Base-by-base conservation (phyloP, 2,329 filamentous ascomycete genomes). In the Hypocrella siamensis region DNA sequence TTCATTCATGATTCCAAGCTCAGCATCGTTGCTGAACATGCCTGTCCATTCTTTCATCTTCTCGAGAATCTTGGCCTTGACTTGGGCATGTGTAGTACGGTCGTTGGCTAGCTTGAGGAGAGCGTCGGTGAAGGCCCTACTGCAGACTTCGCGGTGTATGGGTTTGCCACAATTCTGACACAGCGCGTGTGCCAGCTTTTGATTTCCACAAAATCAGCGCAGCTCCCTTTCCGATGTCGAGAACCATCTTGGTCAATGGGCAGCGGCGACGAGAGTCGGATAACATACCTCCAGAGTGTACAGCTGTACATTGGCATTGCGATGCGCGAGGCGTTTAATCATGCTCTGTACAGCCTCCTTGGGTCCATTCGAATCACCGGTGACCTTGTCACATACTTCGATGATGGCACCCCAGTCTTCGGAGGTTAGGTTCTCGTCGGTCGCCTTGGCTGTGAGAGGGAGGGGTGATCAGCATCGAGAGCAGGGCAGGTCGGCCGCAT, bases 1-100 rank as follows among this genome's bases (percentile, higher is more conserved):
- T 49, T 93, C 83, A 53, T 86, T 80, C 90, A 98, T 98, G 51
- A 98, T 93, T 14, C 90, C 90, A 38, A 98, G 70, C 51, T 94
- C 88, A 9, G 85, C 72, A 50, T 94, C 84, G 38, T 70, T 76
- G 46, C 73, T 71, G 53, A 96, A 96, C 82, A 94, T 93, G 47
- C 90, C 82, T 35, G 80, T 76, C 90, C 90, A 98, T 41, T 88
- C 83, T 53, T 81, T 78, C 84, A 96, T 96, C 43, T 86, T 76
- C 63, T 96, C 88, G 36, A 96, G 59, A 42, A 98, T 93, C 69
- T 94, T 96, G 41, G 83, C 75, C 60, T 96, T 96, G 51, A 98
- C 90, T 55, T 93, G 84, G 51, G 80, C 79, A 55, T 96, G 90
- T 32, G 88, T 94, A 54, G 93, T 98, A 58, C 86, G 73, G 56